Base-by-base conservation (phyloP, 148 eudicot genomes). In the Rhododendron molle region DNA sequence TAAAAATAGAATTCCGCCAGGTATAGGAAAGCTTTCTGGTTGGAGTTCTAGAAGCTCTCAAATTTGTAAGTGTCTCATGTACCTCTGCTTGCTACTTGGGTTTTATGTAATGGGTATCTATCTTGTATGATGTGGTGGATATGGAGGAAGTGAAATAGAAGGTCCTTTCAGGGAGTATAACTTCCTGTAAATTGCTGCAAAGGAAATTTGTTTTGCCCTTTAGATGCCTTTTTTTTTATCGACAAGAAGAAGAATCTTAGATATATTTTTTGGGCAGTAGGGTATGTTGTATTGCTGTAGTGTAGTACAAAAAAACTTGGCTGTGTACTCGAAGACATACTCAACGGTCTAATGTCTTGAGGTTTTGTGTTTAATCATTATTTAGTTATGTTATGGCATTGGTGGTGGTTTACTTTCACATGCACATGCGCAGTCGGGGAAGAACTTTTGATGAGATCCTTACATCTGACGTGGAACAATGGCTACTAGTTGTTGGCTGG, bases 401-500 rank as follows among this genome's bases (percentile, higher is more conserved):
- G 54, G 82, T 12, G 21, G 54, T 26, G 14, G 12, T n/a, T 40
- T 26, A 15, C 60, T 47, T 21, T 36, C 60, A 44, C 52, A 21
- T 78, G 26, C 52, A 9, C 30, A 78, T 78, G 81, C 81, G 81
- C 81, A 40, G 81, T 44, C 7, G 32, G 23, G 47, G 81, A 78
- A 78, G 30, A 78, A 30, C 81, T 78, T 4, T 78, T 78, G 81
- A 43, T 78, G 52, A n/a, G 21, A 78, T 43, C 81, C 49, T 40
- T 78, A 78, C 30, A 43, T 44, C 79, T 38, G 47, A 76, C 47
- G 23, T 38, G 79, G 44, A 76, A 40, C 47, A 40, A 76, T 38
- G 47, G 47, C 44, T 76, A 76, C 46, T 76, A 76, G 79, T 43
- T 76, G 79, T 76, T 76, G 79, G 47, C 23, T 78, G 49, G 28